phyloP scores from a whole-genome alignment of 108 stramenopile species.

The Epipyxis sp. region DNA sequence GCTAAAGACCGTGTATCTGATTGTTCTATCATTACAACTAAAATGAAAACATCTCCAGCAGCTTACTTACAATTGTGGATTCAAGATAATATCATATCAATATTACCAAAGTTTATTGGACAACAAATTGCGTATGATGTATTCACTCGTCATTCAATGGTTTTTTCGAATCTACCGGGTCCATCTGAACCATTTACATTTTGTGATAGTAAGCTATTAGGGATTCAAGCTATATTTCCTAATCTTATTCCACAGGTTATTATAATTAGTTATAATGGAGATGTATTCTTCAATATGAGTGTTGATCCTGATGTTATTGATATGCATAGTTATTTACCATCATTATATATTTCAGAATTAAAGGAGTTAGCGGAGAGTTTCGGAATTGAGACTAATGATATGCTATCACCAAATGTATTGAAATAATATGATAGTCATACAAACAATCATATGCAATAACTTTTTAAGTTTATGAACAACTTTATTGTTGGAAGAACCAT shows the following conservation, averaged over 20 bases:
- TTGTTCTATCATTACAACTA: conserved; percentile 21
- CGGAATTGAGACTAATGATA: not conserved
- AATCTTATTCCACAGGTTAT: conserved; percentile 53
- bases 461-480: too few species aligned
- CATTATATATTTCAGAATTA: not conserved
- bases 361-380: not conserved
- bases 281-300: conserved; percentile 35
- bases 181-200: conserved; percentile 44
- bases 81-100: conserved; percentile 42
- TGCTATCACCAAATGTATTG: too few species aligned
- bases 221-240: conserved; percentile 46
- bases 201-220: conserved; percentile 34
- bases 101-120: conserved; percentile 40
- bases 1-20: conserved; percentile 34
- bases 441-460: too few species aligned
- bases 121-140: conserved; percentile 43
- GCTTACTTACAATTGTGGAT: conserved; percentile 41
- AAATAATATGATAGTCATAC: too few species aligned
- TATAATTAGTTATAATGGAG: conserved; percentile 35
- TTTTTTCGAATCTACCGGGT: conserved; percentile 50
- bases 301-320: conserved; percentile 24
- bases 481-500: too few species aligned
- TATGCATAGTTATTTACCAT: not conserved
- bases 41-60: conserved; percentile 29
- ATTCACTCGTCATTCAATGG: conserved; percentile 48